Conservation (phyloP, 2,329 filamentous ascomycete genomes). For the Pyricularia grisea region DNA sequence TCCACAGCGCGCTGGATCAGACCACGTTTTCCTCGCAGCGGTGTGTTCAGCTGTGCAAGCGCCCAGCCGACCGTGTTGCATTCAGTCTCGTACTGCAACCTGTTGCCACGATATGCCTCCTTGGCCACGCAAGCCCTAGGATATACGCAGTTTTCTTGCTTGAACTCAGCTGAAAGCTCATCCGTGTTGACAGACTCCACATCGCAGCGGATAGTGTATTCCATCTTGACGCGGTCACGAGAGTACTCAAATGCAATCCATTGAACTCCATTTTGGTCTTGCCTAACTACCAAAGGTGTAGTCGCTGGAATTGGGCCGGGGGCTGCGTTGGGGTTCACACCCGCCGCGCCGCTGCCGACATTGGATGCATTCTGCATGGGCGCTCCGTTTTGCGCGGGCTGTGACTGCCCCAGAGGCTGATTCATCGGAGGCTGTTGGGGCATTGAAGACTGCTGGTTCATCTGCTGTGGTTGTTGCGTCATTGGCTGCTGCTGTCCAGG, state of each 20-base stretch:
- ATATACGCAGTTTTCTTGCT: conserved; percentile 97
- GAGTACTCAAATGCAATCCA: conserved; percentile 99
- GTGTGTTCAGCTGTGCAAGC: conserved; percentile 83
- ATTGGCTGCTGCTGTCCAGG: conserved; percentile 38
- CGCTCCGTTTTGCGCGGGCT: conserved; percentile 26
- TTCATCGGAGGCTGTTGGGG: conserved; percentile 15
- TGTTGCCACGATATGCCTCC: conserved; percentile 93
- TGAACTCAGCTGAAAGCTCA: conserved; percentile 77
- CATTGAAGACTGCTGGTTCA: conserved; percentile 11
- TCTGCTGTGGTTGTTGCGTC: conserved; percentile 16
- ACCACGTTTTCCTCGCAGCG: conserved; percentile 84
- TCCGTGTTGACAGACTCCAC: conserved; percentile 95
- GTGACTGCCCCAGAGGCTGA: conserved; percentile 17
- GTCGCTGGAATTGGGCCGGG: conserved; percentile 95
- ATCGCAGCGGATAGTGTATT: conserved; percentile 96
- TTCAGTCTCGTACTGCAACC: conserved; percentile 92
- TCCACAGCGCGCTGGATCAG: conserved; percentile 95
- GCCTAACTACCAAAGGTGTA: conserved; percentile 84
- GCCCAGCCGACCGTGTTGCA: conserved; percentile 99
- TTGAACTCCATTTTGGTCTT: conserved; percentile 93
- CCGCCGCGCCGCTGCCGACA: conserved; percentile 27
- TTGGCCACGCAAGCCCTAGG: conserved; percentile 90
- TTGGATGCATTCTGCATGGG: conserved; percentile 35
- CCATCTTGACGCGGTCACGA: conserved; percentile 95
- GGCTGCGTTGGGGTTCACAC: conserved; percentile 79